Conservation (phyloP, 2,329 filamentous ascomycete species). For the Cercospora sojina region DNA sequence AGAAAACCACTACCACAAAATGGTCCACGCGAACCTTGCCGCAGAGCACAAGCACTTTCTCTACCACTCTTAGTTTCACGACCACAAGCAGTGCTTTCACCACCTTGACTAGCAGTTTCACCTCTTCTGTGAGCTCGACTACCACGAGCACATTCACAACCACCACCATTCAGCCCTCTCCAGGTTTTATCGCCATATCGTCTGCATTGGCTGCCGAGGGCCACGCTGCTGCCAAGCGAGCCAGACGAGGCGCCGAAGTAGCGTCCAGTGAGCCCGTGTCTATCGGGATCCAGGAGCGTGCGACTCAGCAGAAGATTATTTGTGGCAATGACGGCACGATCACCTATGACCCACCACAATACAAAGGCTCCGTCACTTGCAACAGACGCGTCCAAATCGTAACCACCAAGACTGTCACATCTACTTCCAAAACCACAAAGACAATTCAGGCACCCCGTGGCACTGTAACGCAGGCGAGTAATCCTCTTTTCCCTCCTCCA, state of each 20-base stretch:
- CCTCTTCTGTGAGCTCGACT: conserved; percentile 1
- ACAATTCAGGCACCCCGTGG: conserved; percentile 16
- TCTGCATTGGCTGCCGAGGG: conserved; percentile 18
- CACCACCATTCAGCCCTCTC: conserved; percentile 12
- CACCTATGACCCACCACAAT: conserved; percentile 18
- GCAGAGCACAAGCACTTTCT: conserved; percentile 19
- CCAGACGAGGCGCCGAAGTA: background rate
- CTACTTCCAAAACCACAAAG: conserved; percentile 11
- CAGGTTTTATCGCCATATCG: conserved; percentile 17
- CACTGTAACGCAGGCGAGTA: conserved; percentile 12
- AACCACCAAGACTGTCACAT: conserved; percentile 17
- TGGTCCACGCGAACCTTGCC: conserved; percentile 13
- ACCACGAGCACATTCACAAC: conserved; percentile 20
- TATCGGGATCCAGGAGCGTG: conserved; percentile 9
- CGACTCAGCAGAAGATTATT: conserved; percentile 15
- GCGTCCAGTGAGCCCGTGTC: background rate
- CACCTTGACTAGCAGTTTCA: conserved; percentile 16
- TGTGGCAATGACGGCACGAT: conserved; percentile 18
- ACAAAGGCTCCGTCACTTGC: conserved; percentile 19
- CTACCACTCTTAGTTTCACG: conserved; percentile 13
- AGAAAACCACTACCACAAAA: conserved; percentile 7
- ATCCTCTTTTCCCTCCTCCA: background rate
- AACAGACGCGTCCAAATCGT: conserved; percentile 15
- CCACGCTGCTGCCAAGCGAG: conserved; percentile 12
- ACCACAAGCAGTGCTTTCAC: conserved; percentile 15